phyloP scores from a whole-genome alignment of 1,284 basidiomycete species.

The Laetiporus sulphureus region DNA sequence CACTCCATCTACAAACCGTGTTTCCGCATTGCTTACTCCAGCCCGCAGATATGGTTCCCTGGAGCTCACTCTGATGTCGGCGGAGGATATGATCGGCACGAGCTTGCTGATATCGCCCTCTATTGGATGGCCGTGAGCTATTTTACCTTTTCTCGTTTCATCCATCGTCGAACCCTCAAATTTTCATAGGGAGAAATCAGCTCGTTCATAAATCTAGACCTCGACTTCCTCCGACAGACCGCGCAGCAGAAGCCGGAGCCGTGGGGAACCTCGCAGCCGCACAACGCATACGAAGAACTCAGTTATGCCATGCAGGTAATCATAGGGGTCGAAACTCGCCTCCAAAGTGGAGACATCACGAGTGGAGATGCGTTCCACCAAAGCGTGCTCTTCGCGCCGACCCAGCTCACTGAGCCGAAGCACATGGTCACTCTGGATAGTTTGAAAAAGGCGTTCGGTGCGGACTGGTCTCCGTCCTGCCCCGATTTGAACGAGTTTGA shows the following conservation, averaged over 20 bases:
- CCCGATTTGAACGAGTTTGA: neutral
- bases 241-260: neutral
- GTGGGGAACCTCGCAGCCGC: neutral
- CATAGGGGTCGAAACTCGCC: neutral
- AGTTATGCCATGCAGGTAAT: neutral
- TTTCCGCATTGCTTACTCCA: too few relatives aligned
- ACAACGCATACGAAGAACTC: neutral
- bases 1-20: too few relatives aligned
- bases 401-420: neutral
- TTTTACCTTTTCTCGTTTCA: too few relatives aligned
- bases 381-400: neutral
- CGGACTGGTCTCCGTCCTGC: neutral
- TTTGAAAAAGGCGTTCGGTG: neutral
- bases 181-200: neutral
- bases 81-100: too few relatives aligned
- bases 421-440: neutral
- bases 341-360: neutral
- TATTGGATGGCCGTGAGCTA: neutral
- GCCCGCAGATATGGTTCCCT: too few relatives aligned
- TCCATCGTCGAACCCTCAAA: too few relatives aligned
- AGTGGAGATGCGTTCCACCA: neutral
- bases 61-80: too few relatives aligned
- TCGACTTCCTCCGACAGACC: neutral
- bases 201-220: neutral
- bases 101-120: neutral